A percentile compares a stretch with the other conserved stretches of the same genome.
Evolutionary conservation across 108 stramenopile genomes (phyloP).

Genomic region (Stephanodiscus minutulus): DNA sequence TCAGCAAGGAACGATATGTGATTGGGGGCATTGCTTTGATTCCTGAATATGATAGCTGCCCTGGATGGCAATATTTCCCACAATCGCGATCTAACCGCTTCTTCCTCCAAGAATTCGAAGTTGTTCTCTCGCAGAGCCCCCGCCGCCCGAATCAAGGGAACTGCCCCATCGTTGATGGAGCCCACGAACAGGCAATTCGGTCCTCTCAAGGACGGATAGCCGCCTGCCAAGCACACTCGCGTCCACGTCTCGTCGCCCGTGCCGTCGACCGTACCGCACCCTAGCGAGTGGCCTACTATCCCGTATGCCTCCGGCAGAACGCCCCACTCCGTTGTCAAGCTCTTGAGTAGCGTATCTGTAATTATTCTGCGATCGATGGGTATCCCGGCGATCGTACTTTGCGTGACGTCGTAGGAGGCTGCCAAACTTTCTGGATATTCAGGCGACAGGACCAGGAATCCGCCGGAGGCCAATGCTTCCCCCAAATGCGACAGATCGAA

Average conservation of each 20-base stretch:
- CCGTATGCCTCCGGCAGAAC: conserved; percentile 51
- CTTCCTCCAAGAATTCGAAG: conserved; percentile 19
- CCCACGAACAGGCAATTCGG: conserved; percentile 28
- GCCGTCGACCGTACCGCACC: conserved; percentile 64
- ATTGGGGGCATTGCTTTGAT: conserved; percentile 61
- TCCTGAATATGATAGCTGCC: conserved; percentile 54
- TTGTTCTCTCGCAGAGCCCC: conserved; percentile 30
- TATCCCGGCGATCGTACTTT: not conserved
- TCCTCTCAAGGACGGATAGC: conserved; percentile 41
- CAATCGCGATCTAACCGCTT: conserved; percentile 6
- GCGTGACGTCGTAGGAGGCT: conserved; percentile 58
- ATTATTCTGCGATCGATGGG: conserved; percentile 63
- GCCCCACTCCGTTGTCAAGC: conserved; percentile 36
- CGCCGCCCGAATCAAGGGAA: conserved; percentile 36
- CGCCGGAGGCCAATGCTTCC: conserved; percentile 63
- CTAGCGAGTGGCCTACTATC: conserved; percentile 77
- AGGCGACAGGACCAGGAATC: conserved; percentile 64
- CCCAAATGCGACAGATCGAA: conserved; percentile 76
- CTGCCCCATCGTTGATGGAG: conserved; percentile 67
- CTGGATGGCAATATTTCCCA: conserved; percentile 30
- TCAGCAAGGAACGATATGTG: conserved; percentile 79
- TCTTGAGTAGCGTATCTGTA: conserved; percentile 45
- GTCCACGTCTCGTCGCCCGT: conserved; percentile 75
- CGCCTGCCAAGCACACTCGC: conserved; percentile 72
- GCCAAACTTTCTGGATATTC: conserved; percentile 83